Base-by-base conservation (phyloP, 768 basidiomycete genomes). In the Trametes elegans region DNA sequence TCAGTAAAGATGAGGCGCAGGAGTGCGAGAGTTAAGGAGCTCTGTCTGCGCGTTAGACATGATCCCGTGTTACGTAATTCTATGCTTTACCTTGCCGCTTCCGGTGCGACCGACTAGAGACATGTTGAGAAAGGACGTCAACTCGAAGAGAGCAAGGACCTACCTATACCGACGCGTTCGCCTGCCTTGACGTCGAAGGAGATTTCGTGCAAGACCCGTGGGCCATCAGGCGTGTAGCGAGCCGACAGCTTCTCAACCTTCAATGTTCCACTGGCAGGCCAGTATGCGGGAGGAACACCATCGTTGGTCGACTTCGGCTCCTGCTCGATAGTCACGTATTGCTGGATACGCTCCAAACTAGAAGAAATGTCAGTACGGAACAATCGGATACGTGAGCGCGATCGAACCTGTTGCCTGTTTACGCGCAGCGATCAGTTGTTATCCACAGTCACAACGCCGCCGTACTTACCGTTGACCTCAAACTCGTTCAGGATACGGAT, bases 241-340 rank as follows among this genome's bases (percentile, higher is more conserved):
- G 81, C 81, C 24, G 73, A 76, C 9, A 83, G 66, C 39, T 77
- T 73, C 57, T 83, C 77, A 1, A 80, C 75, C 4, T 65, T 61
- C 24, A 84, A 66, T 5, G 71, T 66, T 2, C 83, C 83, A 18
- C 77, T 78, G 1, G 82, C 72, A 8, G 83, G 83, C 83, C 83
- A 85, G 49, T 81, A 78, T 0, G 83, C 83, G 10, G 83, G 81
- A 2, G 83, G 83, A 21, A 73, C 64, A 3, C 76, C 76, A 9
- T 68, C 60, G 32, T 68, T 58, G 2, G 70, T 71, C 1, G 74
- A 58, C 50, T 69, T 65, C 0, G 73, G 71, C 65, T 84, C 83
- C 54, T 80, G 79, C 48, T 81, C 80, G 39, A 81, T 79, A 19
- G 72, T 68, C 27, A 82, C 64, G 62, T 82, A 84, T 35, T 76